Base-by-base conservation (phyloP, 208 protist genomes). In the Leishmania turanica region DNA sequence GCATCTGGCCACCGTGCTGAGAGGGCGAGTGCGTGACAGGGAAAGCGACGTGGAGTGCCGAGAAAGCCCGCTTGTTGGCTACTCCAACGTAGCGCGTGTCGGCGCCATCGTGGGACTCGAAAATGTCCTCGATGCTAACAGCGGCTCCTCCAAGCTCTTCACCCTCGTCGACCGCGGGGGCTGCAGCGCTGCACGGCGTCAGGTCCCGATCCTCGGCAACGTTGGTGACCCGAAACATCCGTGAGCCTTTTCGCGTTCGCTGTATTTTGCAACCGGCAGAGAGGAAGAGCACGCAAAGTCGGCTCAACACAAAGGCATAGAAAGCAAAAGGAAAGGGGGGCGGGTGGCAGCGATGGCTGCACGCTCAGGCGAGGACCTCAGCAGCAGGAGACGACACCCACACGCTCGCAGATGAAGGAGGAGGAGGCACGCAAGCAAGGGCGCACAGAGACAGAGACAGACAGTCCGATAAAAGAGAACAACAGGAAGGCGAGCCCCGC, bases 81-180 rank as follows among this genome's bases (percentile, higher is more conserved):
- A 85, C 47, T 47, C 75, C 82, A 4, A 85, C 66, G 82, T 85
- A 85, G 3, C 82, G 82, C 6, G 77, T 60, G 79, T 85, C 73
- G 3, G 77, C 77, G 27, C 82, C 77, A 31, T 82, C 72, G 42
- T 54, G 70, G 0, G 54, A 60, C 31, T 27, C 27, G 6, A 73
- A 40, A 40, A 49, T 7, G 3, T 51, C 77, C 65, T 72, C 60
- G 64, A n/a, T 34, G 31, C 19, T 21, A 27, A 19, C 31, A 27
- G 27, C 75, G 15, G 74, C 31, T 40, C 45, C 80, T n/a, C 27
- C 58, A 24, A 24, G 11, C 13, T 27, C 73, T 7, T 78, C 79
- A 19, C 78, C 79, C 11, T 77, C 24, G 76, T 60, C 47, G 7
- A n/a, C 19, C 69, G 19, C 69, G 51, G 69, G 45, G 8, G 45